Base-by-base conservation (phyloP, 257 asterid species). In the Plantago elongata region DNA sequence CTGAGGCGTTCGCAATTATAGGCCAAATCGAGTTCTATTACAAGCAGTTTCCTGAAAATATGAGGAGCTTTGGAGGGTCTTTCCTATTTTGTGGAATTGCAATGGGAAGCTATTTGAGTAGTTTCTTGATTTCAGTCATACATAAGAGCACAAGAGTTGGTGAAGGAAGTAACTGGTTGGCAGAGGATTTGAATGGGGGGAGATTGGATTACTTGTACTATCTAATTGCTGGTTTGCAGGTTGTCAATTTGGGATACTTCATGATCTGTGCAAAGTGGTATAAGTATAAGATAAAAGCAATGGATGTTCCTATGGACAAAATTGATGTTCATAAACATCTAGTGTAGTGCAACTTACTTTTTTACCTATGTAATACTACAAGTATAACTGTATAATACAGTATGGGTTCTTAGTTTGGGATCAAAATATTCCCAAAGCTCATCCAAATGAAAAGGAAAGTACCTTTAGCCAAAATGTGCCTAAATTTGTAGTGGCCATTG, bases 11-110 rank as follows among this genome's bases (percentile, higher is more conserved):
- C 15, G 2, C 73, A 0, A 60, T 71, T 34, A 74, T 80, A 1
- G 86, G 86, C 0, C 67, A 56, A 7, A 13, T 74, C 9, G 86
- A 77, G 68, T 72, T 80, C 4, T 80, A 8, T n/a, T 77, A 80
- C 77, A 80, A 74, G 75, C 81, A 80, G 73, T 77, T 77, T 51
- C 83, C 86, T 0, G 86, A 80, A 68, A 80, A 74, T 51, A 80
- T 80, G 86, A 61, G 86, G 69, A 80, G 86, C 51, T 74, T 80
- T 5, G 83, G 67, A 0, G 79, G 77, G 5, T 77, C 81, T 0
- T 77, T 80, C 29, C 4, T 80, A 64, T 74, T 80, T 46, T 46
- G 74, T 3, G 81, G 81, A 0, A 38, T 69, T 0, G 86, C 86
- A 1, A 12, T 74, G 3, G 52, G 81, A 4, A 77, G 66, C 58